Evolutionary conservation across 192 early-diverging fungal genomes (phyloP).

Genomic region (Backusella sp.): DNA sequence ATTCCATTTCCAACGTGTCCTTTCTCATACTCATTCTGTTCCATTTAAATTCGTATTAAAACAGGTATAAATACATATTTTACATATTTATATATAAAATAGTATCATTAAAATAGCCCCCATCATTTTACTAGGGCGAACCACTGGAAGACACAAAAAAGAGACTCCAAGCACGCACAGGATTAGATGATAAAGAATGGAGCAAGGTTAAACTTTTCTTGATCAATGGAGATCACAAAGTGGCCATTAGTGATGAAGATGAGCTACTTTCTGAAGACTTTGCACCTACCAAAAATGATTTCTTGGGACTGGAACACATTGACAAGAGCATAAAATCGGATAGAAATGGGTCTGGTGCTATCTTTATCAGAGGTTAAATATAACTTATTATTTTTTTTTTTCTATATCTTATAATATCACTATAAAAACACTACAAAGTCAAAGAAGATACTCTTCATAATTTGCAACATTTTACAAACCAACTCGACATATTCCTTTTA

Average conservation of each 20-base stretch:
- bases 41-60: conserved; percentile 80
- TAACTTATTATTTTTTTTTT: conserved; percentile 14
- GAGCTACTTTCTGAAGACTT: conserved; percentile 33
- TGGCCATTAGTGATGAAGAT: background rate
- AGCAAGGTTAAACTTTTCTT: conserved; percentile 60
- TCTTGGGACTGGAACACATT: conserved; percentile 51
- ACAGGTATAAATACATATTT: conserved; percentile 22
- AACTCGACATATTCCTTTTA: background rate
- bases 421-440: background rate
- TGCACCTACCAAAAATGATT: conserved; percentile 30
- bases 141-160: conserved; percentile 65
- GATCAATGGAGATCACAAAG: conserved; percentile 24
- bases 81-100: too few relatives aligned
- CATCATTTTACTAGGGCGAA: conserved; percentile 52
- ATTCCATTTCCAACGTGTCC: conserved; percentile 77
- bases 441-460: background rate
- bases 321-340: conserved; percentile 22
- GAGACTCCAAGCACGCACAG: conserved; percentile 67
- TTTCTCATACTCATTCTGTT: conserved; percentile 66
- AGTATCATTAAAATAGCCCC: too few relatives aligned
- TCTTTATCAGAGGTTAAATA: conserved; percentile 30
- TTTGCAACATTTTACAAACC: background rate
- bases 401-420: conserved; percentile 4
- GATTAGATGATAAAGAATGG: conserved; percentile 85
- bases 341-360: conserved; percentile 19